Conservation (phyloP, 1,284 basidiomycete genomes). For the Chondrostereum purpureum region DNA sequence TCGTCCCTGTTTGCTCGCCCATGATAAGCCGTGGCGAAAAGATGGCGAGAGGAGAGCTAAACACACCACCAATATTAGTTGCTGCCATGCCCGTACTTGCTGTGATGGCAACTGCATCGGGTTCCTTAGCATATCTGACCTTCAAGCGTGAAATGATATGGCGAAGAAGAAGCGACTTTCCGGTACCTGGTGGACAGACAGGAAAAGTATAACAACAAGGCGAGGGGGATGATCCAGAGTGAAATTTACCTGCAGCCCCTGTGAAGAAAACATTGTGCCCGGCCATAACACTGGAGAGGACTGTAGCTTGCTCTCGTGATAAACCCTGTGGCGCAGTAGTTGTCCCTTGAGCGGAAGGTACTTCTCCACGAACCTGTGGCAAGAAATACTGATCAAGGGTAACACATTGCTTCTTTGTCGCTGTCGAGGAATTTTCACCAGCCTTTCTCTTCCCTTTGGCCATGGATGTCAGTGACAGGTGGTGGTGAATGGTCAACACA, state of each 20-base stretch:
- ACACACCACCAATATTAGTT: constrained; percentile 77
- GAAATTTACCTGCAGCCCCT: background rate
- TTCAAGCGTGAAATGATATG: constrained; percentile 64
- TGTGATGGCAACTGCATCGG: constrained; percentile 68
- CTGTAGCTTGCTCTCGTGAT: background rate
- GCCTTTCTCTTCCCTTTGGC: too few relatives aligned
- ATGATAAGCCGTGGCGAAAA: too few relatives aligned
- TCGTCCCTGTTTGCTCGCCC: too few relatives aligned
- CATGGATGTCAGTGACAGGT: too few relatives aligned
- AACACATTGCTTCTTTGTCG: background rate
- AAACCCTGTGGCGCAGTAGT: background rate
- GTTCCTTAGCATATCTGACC: constrained; percentile 53
- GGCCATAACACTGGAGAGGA: background rate
- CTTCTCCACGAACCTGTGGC: background rate
- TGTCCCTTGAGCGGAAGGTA: background rate
- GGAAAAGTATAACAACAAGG: constrained; percentile 1
- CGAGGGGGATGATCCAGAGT: background rate
- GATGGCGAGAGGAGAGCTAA: constrained; percentile 69
- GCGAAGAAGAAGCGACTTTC: constrained; percentile 73
- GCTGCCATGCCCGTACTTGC: constrained; percentile 40
- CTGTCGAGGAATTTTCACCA: too few relatives aligned
- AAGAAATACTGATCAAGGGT: background rate
- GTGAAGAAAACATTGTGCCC: background rate
- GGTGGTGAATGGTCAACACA: too few relatives aligned
- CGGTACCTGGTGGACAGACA: constrained; percentile 24